Evolutionary conservation across 1,284 basidiomycete genomes (phyloP).

Genomic region (Cerrena zonata): DNA sequence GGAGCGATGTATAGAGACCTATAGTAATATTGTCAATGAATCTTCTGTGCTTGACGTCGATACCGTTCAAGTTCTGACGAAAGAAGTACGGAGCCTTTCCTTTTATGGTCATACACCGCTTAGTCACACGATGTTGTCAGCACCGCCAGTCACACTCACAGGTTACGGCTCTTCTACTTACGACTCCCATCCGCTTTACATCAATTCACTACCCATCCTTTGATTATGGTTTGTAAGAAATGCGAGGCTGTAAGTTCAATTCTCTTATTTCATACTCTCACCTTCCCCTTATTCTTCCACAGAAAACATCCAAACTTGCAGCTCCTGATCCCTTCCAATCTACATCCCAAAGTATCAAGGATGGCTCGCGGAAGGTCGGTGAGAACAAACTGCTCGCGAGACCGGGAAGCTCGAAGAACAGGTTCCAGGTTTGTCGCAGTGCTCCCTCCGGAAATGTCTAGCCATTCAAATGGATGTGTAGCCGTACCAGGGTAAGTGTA

Average conservation of each 20-base stretch:
- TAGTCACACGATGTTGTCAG: not conserved
- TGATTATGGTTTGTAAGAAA: conserved; percentile 67
- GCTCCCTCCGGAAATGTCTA: conserved; percentile 7
- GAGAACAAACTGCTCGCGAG: conserved; percentile 76
- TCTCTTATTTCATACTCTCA: not conserved
- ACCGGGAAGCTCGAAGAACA: conserved; percentile 57
- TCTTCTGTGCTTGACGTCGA: too few species aligned
- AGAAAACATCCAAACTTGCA: conserved; percentile 79
- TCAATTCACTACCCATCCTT: not conserved
- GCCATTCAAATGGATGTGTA: conserved; percentile 25
- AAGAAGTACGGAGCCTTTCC: not conserved
- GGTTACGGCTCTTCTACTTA: not conserved
- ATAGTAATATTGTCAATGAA: not conserved
- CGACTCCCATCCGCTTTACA: not conserved
- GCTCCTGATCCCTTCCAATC: conserved; percentile 76
- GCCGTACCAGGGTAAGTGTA: conserved; percentile 80
- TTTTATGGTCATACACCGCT: too few species aligned
- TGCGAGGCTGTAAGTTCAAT: conserved; percentile 55
- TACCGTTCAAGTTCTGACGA: not conserved
- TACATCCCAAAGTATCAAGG: conserved; percentile 67
- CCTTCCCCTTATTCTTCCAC: not conserved
- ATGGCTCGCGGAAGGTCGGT: conserved; percentile 65
- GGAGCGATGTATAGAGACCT: conserved; percentile 29
- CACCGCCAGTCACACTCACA: too few species aligned
- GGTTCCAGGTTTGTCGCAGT: conserved; percentile 54